A percentile compares a stretch with the other conserved stretches of the same genome.
Conservation (phyloP, 495 filamentous ascomycete species). For the Saxophila tyrrhenica region DNA sequence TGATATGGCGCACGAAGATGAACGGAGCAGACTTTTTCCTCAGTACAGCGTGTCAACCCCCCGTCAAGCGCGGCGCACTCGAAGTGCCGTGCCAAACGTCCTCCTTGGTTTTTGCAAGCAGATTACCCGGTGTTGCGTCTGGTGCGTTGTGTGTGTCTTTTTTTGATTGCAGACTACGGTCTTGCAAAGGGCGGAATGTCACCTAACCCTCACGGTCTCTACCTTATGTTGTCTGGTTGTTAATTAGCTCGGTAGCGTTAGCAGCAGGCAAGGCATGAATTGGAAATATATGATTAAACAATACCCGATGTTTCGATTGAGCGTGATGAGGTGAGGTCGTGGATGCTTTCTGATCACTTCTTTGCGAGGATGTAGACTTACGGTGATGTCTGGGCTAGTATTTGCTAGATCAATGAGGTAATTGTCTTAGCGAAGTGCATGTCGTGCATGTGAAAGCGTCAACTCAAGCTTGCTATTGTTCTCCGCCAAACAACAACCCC, state of each 20-base stretch:
- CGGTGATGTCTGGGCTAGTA: no score
- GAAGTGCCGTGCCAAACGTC: no score
- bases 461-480: not conserved
- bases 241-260: not conserved
- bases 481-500: not conserved
- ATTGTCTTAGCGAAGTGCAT: no score
- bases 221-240: no score
- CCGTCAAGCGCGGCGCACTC: not conserved
- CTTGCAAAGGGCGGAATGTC: not conserved
- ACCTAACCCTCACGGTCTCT: not conserved
- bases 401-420: no score
- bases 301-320: no score
- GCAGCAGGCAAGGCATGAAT: not conserved
- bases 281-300: not conserved
- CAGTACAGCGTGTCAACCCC: not conserved
- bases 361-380: no score
- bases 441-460: not conserved
- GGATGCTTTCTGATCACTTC: no score
- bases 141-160: not conserved
- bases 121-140: not conserved
- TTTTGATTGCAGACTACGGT: no score
- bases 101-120: not conserved
- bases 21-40: not conserved
- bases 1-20: no score
- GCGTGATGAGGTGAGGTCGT: no score